These are phyloP conservation scores for Trifolium fragiferum DNA, from an alignment of 306 rosid genomes.

Conservation along the genomic window DNA sequence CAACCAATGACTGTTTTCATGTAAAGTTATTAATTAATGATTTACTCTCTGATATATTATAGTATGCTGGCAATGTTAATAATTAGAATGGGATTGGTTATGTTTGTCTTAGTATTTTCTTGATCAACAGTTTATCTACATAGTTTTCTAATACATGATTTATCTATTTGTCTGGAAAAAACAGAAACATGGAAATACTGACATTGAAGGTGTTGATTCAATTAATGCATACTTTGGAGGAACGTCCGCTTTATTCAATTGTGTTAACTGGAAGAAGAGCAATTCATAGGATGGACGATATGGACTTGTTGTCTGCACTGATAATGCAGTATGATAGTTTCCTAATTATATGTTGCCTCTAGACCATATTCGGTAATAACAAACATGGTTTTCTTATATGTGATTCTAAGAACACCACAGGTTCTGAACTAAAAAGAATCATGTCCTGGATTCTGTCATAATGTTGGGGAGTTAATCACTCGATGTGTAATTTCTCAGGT, in stretches of 20 bases:
- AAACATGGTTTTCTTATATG: constrained; percentile 23
- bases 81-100: constrained; percentile 21
- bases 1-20: constrained; percentile 7
- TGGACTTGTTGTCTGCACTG: constrained; percentile 97
- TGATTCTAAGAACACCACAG: constrained; percentile 1
- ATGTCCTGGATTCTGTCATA: constrained; percentile 19
- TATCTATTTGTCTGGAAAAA: constrained; percentile 43
- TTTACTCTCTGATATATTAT: constrained; percentile 22
- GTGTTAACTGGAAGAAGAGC: constrained; percentile 99
- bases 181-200: constrained; percentile 89
- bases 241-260: constrained; percentile 95
- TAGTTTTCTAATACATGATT: constrained; percentile 19
- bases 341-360: constrained; percentile 32
- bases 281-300: constrained; percentile 99
- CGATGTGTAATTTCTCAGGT: constrained; percentile 63
- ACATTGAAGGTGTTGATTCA: constrained; percentile 96
- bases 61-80: constrained; percentile 19
- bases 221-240: constrained; percentile 98
- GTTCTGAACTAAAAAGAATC: constrained; percentile 9
- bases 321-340: constrained; percentile 80
- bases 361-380: constrained; percentile 21
- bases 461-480: constrained; percentile 14
- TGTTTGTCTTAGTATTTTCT: constrained; percentile 21
- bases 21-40: not conserved
- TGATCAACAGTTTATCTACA: not conserved